Base-by-base conservation (phyloP, 179 eudicot species). In the Beta corolliflora region DNA sequence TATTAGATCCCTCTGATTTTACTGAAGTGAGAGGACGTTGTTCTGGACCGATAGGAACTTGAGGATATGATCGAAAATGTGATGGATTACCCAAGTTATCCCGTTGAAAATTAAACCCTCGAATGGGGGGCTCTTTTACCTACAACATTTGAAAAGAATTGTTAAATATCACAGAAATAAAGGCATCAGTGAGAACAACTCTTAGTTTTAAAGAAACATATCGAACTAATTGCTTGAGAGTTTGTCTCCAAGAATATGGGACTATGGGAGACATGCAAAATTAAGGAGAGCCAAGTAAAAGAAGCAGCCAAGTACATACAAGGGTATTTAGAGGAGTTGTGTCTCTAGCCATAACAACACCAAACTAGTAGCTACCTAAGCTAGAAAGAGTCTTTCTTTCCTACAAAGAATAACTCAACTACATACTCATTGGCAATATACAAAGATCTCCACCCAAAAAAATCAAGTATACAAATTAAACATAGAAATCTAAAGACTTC, bases 1-100 rank as follows among this genome's bases (percentile, higher is more conserved):
- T 88, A 68, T 89, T 54, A 59, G 97, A 88, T 79, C 99, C 93
- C 85, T 95, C 98, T 14, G 97, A 93, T 85, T 85, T 90, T 54
- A 87, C 91, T 6, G 93, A 86, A 73, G 81, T 84, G 21, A 93
- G 87, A 18, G 83, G 73, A 23, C 85, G 89, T n/a, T 44, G 89
- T 19, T 60, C 73, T 18, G 50, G 72, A 84, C 54, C 75, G 14
- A 87, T 66, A 23, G 89, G 85, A 81, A 88, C 88, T 73, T 71
- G 79, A 5, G 95, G 98, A 76, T 86, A 91, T 10, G 99, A 92
- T 18, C 65, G 83, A 73, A 93, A 88, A 78, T 92, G 94, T 25
- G 91, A 87, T 52, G 91, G 81, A 64, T 75, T 83, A n/a, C 73
- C 16, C 46, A 8, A 45, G 61, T 11, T 68, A 25, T 10, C 55